Evolutionary conservation across 192 early-diverging fungal species (phyloP), one percentile per base, ranked within the genome.

Genomic region (Endogone sp.): DNA sequence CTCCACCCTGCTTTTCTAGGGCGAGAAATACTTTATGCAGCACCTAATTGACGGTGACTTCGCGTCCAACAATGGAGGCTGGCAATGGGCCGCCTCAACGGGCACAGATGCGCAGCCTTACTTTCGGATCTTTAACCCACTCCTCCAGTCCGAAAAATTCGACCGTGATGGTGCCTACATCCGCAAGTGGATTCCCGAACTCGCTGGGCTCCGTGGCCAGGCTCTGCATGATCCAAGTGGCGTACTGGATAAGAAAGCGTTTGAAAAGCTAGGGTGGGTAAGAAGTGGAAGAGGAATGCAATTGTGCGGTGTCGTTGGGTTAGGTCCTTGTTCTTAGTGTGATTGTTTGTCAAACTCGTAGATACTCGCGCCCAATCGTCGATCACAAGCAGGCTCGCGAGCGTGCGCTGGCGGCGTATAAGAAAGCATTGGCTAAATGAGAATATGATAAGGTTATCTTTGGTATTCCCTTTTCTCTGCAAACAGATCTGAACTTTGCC

Each of bases 101-200:
- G 89, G 91, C 8, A 85, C 84, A 26, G 91, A 90, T 63, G 65
- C 85, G 9, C 88, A 88, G 67, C 91, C 89, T 0, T 92, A 90
- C 67, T 89, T 85, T 71, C 79, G 88, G 2, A 82, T 88, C 28
- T 87, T 90, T 66, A 92, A 90, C 65, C 85, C 87, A 10, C 62
- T 75, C 28, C 30, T 74, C 2, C 87, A 88, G 37, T 64, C 77
- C 44, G 71, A 81, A 49, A 72, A 74, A 68, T 90, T 82, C 73
- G 91, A 92, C 72, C 76, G 77, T 3, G 69, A 74, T 22, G 88
- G 85, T 16, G 67, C 71, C 0, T 91, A 82, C 65, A 88, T 90
- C 63, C 74, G 81, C 26, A 75, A 77, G 37, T 92, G 84, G 82
- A 81, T 92, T 3, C 82, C 81, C 2, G 91, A 92, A 72, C 67